A percentile compares a stretch with the other conserved stretches of the same genome.
Evolutionary conservation across 192 early-diverging fungal species (phyloP).

Genomic region (Coemansia asiatica): DNA sequence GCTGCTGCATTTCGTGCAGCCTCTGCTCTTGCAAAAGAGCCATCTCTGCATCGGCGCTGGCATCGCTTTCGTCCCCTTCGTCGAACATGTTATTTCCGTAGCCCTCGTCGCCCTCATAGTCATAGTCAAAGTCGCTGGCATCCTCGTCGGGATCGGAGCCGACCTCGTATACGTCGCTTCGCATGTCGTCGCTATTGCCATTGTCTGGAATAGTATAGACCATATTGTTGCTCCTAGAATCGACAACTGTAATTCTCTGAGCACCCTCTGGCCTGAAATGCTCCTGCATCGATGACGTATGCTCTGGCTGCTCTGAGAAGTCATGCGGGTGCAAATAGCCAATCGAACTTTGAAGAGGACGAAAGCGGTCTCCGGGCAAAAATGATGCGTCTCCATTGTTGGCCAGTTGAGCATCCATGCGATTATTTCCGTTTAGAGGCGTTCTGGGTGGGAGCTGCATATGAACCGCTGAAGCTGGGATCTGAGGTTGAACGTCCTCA

Average conservation of each 20-base stretch:
- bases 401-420: background rate
- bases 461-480: background rate
- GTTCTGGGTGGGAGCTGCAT: background rate
- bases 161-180: background rate
- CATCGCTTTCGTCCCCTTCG: conserved; percentile 7
- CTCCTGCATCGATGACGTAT: background rate
- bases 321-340: background rate
- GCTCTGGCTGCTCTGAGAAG: background rate
- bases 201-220: background rate
- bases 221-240: too few relatives aligned
- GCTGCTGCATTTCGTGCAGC: conserved; percentile 20
- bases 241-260: background rate
- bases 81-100: conserved; percentile 19
- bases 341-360: background rate
- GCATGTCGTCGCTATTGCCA: background rate
- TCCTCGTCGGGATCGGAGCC: background rate
- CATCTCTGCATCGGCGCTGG: background rate
- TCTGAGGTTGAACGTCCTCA: conserved; percentile 50
- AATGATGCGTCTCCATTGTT: background rate
- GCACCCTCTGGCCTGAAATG: background rate
- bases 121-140: conserved; percentile 5
- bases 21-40: conserved; percentile 13
- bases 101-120: background rate
- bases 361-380: background rate
- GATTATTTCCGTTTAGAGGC: background rate